Percentiles rank a stretch among this genome's conserved stretches.
These are phyloP conservation scores for Penicillium sclerotiorum DNA, from an alignment of 2,329 filamentous ascomycete genomes.

Conservation along the genomic window DNA sequence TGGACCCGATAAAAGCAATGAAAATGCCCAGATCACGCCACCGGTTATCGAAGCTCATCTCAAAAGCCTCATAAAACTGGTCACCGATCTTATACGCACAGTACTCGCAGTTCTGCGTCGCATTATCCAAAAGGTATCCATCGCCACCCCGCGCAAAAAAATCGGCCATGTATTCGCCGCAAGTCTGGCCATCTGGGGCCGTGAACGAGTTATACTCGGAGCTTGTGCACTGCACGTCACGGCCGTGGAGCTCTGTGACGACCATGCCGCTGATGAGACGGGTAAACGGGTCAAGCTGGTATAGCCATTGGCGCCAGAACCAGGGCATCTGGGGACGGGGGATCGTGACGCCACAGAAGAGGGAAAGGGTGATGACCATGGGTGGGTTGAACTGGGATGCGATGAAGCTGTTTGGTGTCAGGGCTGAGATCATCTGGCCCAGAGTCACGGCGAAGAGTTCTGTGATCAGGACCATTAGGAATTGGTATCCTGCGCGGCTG, in stretches of 20 bases:
- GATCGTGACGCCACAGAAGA: constrained; percentile 88
- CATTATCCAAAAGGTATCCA: constrained; percentile 71
- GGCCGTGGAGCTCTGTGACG: constrained; percentile 71
- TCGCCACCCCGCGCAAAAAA: constrained; percentile 71
- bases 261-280: constrained; percentile 79
- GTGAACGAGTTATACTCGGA: constrained; percentile 69
- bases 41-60: constrained; percentile 66
- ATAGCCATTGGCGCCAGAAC: constrained; percentile 80
- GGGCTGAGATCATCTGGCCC: constrained; percentile 72
- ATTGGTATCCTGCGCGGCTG: constrained; percentile 78
- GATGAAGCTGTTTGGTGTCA: constrained; percentile 79
- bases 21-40: constrained; percentile 87
- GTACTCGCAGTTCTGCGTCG: constrained; percentile 71
- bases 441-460: constrained; percentile 83
- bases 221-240: constrained; percentile 62
- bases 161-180: constrained; percentile 72
- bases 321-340: constrained; percentile 74
- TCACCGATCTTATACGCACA: constrained; percentile 81
- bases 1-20: constrained; percentile 73
- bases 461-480: constrained; percentile 80
- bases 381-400: constrained; percentile 80
- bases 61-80: constrained; percentile 72
- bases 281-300: constrained; percentile 81
- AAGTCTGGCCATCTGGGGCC: constrained; percentile 66
- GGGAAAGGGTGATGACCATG: constrained; percentile 76